Conservation (phyloP, 2,329 filamentous ascomycete species). For the Calycina herbarum region DNA sequence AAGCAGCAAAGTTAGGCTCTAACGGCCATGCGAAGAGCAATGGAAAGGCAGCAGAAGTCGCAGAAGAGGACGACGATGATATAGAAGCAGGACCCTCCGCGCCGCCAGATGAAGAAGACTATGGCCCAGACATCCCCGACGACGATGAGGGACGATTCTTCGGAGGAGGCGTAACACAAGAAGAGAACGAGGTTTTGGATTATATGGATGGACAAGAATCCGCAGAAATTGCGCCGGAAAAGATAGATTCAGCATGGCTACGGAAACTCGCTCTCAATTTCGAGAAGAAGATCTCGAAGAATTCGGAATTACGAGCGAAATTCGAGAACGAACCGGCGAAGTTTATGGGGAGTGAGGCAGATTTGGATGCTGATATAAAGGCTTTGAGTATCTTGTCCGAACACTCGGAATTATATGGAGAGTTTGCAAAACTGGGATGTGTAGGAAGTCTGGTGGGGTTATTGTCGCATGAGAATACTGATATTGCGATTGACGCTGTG, state of each 20-base stretch:
- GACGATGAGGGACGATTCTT: slow-evolving; percentile 97
- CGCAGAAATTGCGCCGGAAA: slow-evolving; percentile 56
- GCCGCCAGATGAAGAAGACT: slow-evolving; percentile 55
- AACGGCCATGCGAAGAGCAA: slow-evolving; percentile 44
- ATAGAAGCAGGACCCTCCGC: slow-evolving; percentile 52
- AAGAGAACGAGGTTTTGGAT: slow-evolving; percentile 82
- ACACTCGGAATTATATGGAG: slow-evolving; percentile 77
- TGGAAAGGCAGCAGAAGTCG: slow-evolving; percentile 32
- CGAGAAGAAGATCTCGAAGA: slow-evolving; percentile 87
- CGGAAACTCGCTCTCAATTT: slow-evolving; percentile 79
- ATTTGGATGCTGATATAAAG: slow-evolving; percentile 87
- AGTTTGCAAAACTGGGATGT: slow-evolving; percentile 75
- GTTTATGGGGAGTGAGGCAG: slow-evolving; percentile 83
- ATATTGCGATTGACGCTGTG: slow-evolving; percentile 89
- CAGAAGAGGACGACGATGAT: slow-evolving; percentile 44
- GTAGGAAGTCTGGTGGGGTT: slow-evolving; percentile 74
- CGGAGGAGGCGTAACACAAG: slow-evolving; percentile 80
- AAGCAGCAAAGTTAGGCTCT: slow-evolving; percentile 54
- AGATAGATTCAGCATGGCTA: slow-evolving; percentile 82
- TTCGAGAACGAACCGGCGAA: slow-evolving; percentile 78
- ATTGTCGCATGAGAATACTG: slow-evolving; percentile 92
- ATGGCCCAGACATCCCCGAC: slow-evolving; percentile 56
- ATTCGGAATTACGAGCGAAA: slow-evolving; percentile 83
- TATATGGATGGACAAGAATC: slow-evolving; percentile 73
- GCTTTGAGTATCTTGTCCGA: slow-evolving; percentile 82